Evolutionary conservation across 345 rosid species (phyloP), one percentile per base, ranked within the genome.

Genomic region (Acer yangbiense): DNA sequence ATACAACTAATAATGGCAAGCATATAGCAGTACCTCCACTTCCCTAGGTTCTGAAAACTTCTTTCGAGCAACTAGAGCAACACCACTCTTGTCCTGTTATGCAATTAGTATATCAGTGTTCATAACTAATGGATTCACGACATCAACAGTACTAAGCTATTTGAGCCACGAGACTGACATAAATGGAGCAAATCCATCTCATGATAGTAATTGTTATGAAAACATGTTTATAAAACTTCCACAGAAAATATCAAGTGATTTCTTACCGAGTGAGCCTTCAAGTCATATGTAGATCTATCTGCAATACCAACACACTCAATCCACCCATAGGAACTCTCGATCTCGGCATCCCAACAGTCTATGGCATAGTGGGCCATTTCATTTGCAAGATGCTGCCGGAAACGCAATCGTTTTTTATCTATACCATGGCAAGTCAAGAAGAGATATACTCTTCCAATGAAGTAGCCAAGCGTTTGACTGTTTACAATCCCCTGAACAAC

Each of bases 291-390:
- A 84, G 99, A 92, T 79, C 99, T 90, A 82, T 95, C 99, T 72
- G 99, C 99, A 81, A 94, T 92, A 54, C 99, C 98, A 72, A 95
- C 98, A 84, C 99, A 95, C 83, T 95, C 98, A 23, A 94, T 88
- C 99, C 99, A 95, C 32, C 99, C 98, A 80, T 95, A 93, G 0
- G 98, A 90, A 73, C 91, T 80, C 80, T 95, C 99, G 46, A 95
- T 95, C 87, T 95, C 98, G 54, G 99, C 99, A 86, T 95, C 99
- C 99, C 99, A 95, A 80, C 99, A 93, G 74, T 94, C 99, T 39
- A 97, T 93, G 11, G 98, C 99, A 80, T 95, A 95, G 82, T 93
- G 98, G 14, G 99, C 99, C 99, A 95, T 95, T 86, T 95, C 99
- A 74, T 93, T 95, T 65, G 99, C 92, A 66, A 95, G 93, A 85